Percentiles rank a stretch among this genome's conserved stretches.
These are phyloP conservation scores for Neonectria hederae DNA, from an alignment of 2,329 filamentous ascomycete genomes.

Conservation along the genomic window DNA sequence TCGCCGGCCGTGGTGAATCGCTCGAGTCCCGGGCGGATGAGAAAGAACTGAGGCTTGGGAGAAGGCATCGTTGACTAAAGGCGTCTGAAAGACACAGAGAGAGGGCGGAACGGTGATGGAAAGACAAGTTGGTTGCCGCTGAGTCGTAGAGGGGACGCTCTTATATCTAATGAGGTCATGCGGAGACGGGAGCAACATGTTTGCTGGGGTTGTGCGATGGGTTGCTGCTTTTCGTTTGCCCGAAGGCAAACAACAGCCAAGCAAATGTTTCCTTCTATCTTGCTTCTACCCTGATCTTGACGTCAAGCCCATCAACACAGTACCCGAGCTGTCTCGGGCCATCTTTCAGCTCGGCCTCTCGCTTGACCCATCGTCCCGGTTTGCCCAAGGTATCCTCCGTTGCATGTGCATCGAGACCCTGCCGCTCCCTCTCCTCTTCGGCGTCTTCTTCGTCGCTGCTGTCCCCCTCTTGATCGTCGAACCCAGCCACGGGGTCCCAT, in stretches of 20 bases:
- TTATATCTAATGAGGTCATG: neutral
- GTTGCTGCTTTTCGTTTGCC: neutral
- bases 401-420: conserved; percentile 35
- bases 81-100: neutral
- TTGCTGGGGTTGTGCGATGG: neutral
- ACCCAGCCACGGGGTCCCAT: conserved; percentile 79
- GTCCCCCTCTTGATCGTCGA: conserved; percentile 66
- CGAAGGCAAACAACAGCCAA: conserved; percentile 14
- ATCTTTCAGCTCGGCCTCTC: conserved; percentile 82
- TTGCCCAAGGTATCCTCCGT: conserved; percentile 42
- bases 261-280: conserved; percentile 30
- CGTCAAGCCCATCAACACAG: conserved; percentile 79
- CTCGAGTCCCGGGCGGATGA: conserved; percentile 52
- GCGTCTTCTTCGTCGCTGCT: conserved; percentile 63
- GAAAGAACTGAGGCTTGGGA: conserved; percentile 48
- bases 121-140: neutral
- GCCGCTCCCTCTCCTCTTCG: conserved; percentile 44
- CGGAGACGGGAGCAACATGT: neutral
- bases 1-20: conserved; percentile 34
- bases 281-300: conserved; percentile 74
- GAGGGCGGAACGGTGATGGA: neutral
- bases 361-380: conserved; percentile 72
- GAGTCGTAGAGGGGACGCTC: neutral
- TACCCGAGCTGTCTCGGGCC: conserved; percentile 85
- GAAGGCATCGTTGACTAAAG: conserved; percentile 28